Conservation (phyloP, 192 early-diverging fungal species). For the Chytriomyces hyalinus region DNA sequence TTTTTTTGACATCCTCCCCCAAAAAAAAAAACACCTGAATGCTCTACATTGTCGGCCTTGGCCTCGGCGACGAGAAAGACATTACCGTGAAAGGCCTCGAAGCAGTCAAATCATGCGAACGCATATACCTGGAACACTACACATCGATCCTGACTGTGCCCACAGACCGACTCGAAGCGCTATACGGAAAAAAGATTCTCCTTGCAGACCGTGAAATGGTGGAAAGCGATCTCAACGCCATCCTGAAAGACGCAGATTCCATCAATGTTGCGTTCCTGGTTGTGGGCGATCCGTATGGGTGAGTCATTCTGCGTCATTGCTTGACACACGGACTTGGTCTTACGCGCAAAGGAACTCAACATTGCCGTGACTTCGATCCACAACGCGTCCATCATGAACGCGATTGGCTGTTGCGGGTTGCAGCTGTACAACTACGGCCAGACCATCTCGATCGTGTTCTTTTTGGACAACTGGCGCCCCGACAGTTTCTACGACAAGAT, state of each 20-base stretch:
- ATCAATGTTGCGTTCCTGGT: slow-evolving; percentile 95
- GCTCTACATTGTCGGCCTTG: slow-evolving; percentile 95
- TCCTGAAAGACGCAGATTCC: slow-evolving; percentile 84
- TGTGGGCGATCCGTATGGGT: slow-evolving; percentile 96
- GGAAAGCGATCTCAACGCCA: slow-evolving; percentile 87
- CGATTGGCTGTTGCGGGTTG: slow-evolving; percentile 91
- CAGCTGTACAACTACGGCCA: slow-evolving; percentile 98
- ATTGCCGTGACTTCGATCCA: slow-evolving; percentile 93
- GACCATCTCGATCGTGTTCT: slow-evolving; percentile 98
- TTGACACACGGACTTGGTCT: slow-evolving; percentile 90
- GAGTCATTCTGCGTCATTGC: slow-evolving; percentile 51
- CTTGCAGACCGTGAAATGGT: slow-evolving; percentile 98
- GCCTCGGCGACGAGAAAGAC: slow-evolving; percentile 94
- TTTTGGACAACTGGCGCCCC: slow-evolving; percentile 91
- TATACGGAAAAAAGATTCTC: slow-evolving; percentile 83
- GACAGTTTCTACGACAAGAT: slow-evolving; percentile 96
- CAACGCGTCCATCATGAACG: slow-evolving; percentile 99
- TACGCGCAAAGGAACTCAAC: slow-evolving; percentile 84
- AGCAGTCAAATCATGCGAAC: slow-evolving; percentile 79
- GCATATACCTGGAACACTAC: slow-evolving; percentile 95
- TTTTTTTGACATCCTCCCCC: too few species aligned
- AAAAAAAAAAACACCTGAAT: too few species aligned
- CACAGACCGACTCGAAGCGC: slow-evolving; percentile 80
- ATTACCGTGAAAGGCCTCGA: slow-evolving; percentile 97
- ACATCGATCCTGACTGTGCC: slow-evolving; percentile 91